Evolutionary conservation across 257 asterid species (phyloP), one percentile per base, ranked within the genome.

Genomic region (Nicotiana tabacum): DNA sequence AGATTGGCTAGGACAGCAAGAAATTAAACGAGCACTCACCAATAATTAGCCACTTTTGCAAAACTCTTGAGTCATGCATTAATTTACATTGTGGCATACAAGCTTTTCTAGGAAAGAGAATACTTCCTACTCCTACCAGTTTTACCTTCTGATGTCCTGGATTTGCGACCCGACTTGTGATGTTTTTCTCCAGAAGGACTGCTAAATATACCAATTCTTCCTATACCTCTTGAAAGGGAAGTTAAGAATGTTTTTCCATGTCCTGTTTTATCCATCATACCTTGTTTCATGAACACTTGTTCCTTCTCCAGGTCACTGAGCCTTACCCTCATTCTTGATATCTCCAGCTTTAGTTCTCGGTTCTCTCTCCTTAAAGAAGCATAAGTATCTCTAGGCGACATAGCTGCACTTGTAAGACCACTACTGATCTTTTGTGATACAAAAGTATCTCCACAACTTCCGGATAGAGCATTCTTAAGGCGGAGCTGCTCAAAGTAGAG

Each of bases 281-380:
- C 93, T 72, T 92, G 91, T 80, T 91, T 91, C 93, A 92, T 92
- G 60, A 80, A 85, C 84, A 91, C 90, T 66, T 89, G 95, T 80
- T 92, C 92, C 66, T 92, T 92, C 83, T 92, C 95, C 16, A 91
- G 80, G 70, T 92, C 97, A 66, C 90, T 91, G 1, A 92, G 90
- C 90, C 97, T 83, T 24, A 88, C 89, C 79, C 95, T 78, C 93
- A 92, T 92, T 80, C 95, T 87, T 12, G 93, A 90, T 85, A 92
- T 88, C 88, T 91, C 97, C 57, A 92, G 91, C 83, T 92, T 92
- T 81, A 92, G 82, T 64, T 90, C 92, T 81, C 88, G 84, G 77
- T 92, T 92, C 86, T 91, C 95, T 85, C 97, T 90, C 84, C 92
- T 86, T 83, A 91, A 79, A 3, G 91, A 89, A 30, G 97, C 93